These are phyloP conservation scores for Elymus sibiricus DNA, from an alignment of 176 grass and related monocot genomes.

Conservation along the genomic window DNA sequence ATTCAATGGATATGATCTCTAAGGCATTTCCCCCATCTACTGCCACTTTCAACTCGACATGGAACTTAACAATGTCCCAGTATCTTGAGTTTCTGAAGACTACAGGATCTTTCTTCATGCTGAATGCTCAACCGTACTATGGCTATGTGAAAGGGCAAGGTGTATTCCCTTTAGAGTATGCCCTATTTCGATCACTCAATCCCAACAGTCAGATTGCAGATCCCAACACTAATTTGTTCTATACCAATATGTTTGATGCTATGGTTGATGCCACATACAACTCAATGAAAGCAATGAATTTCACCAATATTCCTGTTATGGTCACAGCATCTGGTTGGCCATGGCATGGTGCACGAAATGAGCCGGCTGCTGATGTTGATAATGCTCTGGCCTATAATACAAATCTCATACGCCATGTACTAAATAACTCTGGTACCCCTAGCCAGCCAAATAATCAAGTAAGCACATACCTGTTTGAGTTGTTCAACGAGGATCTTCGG, in stretches of 20 bases:
- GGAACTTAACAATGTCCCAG: constrained; percentile 70
- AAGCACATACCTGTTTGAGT: constrained; percentile 77
- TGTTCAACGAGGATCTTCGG: constrained; percentile 88
- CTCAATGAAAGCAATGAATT: constrained; percentile 94
- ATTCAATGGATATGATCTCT: constrained; percentile 71
- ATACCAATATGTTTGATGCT: constrained; percentile 95
- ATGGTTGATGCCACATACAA: constrained; percentile 91
- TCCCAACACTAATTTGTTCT: constrained; percentile 85
- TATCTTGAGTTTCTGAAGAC: constrained; percentile 84
- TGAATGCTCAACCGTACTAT: constrained; percentile 96
- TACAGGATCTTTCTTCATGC: constrained; percentile 83
- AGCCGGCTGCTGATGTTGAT: constrained; percentile 84
- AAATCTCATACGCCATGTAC: constrained; percentile 83
- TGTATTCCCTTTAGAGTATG: constrained; percentile 89
- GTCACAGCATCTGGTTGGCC: constrained; percentile 96
- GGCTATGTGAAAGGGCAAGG: constrained; percentile 81
- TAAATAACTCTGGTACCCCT: constrained; percentile 90
- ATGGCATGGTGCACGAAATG: constrained; percentile 64
- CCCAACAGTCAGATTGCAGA: constrained; percentile 84
- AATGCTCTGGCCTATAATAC: constrained; percentile 95
- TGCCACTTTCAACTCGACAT: constrained; percentile 89
- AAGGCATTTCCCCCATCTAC: constrained; percentile 90
- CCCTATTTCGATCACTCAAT: constrained; percentile 66
- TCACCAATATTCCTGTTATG: constrained; percentile 74
- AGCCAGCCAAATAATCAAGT: constrained; percentile 69